phyloP scores from a whole-genome alignment of 2,329 filamentous ascomycete genomes.

The Calonectria hongkongensis region DNA sequence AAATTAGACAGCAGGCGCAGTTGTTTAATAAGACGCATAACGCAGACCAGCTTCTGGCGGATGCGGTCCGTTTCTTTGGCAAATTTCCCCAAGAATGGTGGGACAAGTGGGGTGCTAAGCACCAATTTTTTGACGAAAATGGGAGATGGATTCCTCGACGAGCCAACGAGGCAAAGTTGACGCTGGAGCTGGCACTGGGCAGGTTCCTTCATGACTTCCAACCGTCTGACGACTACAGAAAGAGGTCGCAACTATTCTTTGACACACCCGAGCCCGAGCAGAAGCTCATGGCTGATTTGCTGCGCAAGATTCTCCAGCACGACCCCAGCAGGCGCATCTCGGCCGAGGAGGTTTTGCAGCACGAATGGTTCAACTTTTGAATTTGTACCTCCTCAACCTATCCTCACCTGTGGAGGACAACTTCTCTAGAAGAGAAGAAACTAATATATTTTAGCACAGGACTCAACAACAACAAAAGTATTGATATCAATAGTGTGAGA shows the following conservation, averaged over 20 bases:
- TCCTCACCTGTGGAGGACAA: no score
- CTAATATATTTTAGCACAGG: no score
- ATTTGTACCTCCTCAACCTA: neutral
- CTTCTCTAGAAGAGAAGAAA: no score
- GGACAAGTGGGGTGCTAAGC: conserved; percentile 53
- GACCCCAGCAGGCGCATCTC: conserved; percentile 43
- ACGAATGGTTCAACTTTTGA: conserved; percentile 49
- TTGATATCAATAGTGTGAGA: no score
- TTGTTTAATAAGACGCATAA: conserved; percentile 56
- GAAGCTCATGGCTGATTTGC: conserved; percentile 50
- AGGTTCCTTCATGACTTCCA: neutral
- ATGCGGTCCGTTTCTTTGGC: conserved; percentile 55
- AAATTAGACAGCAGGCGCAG: conserved; percentile 48
- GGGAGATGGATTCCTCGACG: conserved; percentile 29
- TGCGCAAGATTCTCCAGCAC: conserved; percentile 49
- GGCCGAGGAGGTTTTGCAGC: conserved; percentile 42
- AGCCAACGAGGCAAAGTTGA: neutral
- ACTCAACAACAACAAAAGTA: no score
- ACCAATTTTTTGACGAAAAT: conserved; percentile 47
- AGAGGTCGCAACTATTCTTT: neutral
- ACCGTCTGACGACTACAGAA: no score
- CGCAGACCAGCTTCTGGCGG: conserved; percentile 53
- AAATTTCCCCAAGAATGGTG: conserved; percentile 58
- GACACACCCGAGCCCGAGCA: conserved; percentile 45
- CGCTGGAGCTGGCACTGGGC: conserved; percentile 27